Evolutionary conservation across 2,329 filamentous ascomycete species (phyloP).

Genomic region (Clonostachys byssicola): DNA sequence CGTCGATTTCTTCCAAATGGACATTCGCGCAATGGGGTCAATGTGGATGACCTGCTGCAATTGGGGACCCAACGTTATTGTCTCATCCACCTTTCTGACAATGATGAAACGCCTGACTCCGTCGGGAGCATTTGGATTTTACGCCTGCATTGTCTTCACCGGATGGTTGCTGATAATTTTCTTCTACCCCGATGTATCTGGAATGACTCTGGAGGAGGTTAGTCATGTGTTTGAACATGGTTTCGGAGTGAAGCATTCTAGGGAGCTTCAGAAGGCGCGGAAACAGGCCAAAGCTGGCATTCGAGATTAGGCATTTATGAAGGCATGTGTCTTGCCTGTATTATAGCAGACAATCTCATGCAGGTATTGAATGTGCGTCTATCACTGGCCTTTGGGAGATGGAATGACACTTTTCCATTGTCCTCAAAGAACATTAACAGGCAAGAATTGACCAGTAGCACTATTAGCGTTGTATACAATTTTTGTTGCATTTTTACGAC

Average conservation of each 20-base stretch:
- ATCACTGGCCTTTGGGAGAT: no score
- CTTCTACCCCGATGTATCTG: constrained; percentile 49
- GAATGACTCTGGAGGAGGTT: constrained; percentile 50
- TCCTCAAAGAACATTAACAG: no score
- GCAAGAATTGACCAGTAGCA: no score
- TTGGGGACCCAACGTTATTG: constrained; percentile 43
- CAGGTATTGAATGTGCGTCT: no score
- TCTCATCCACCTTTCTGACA: constrained; percentile 39
- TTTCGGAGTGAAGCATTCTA: constrained; percentile 29
- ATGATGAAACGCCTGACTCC: constrained; percentile 43
- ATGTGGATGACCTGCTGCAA: constrained; percentile 41
- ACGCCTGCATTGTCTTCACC: constrained; percentile 40
- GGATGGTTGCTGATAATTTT: constrained; percentile 35
- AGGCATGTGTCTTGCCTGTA: no score
- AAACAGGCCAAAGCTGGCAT: constrained; percentile 16
- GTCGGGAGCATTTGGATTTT: constrained; percentile 46
- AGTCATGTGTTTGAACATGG: constrained; percentile 42
- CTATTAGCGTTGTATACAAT: no score
- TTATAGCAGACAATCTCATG: no score
- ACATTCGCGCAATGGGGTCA: constrained; percentile 40
- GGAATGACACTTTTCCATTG: no score
- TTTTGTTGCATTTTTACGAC: no score
- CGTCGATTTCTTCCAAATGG: constrained; percentile 39
- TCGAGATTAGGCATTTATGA: no score
- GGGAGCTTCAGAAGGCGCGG: not conserved